phyloP scores from a whole-genome alignment of 352 stramenopile genomes.

The Phytophthora palmivora region DNA sequence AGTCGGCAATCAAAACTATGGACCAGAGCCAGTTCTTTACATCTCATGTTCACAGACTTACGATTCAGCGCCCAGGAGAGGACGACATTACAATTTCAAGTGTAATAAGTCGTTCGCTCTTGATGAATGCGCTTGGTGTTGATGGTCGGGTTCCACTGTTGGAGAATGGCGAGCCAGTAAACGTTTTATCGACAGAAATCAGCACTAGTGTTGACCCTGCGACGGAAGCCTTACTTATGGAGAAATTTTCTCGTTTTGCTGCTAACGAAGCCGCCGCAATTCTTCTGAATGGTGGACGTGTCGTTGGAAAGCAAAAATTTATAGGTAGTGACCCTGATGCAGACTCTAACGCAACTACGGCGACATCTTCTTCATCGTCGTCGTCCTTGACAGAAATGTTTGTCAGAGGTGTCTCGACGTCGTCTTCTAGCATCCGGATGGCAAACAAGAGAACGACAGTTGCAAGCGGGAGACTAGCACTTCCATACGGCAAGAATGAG shows the following conservation, averaged over 20 bases:
- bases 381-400: conserved; percentile 36
- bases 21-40: conserved; percentile 70
- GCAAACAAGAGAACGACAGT: conserved; percentile 14
- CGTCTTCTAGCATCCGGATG: conserved; percentile 33
- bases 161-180: conserved; percentile 51
- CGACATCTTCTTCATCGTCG: conserved; percentile 22
- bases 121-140: conserved; percentile 56
- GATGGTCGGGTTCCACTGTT: conserved; percentile 46
- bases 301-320: conserved; percentile 40
- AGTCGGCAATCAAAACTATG: conserved; percentile 70
- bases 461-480: conserved; percentile 20
- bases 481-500: conserved; percentile 35
- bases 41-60: conserved; percentile 71
- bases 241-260: conserved; percentile 71
- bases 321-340: conserved; percentile 47
- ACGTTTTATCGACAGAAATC: conserved; percentile 39
- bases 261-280: conserved; percentile 56
- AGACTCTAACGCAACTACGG: conserved; percentile 36
- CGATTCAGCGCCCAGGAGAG: conserved; percentile 68
- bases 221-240: conserved; percentile 64
- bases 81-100: conserved; percentile 84
- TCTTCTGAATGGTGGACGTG: conserved; percentile 37
- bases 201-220: conserved; percentile 43
- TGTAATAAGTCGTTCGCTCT: conserved; percentile 64
- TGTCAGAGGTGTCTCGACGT: conserved; percentile 28